A percentile compares a stretch with the other conserved stretches of the same genome.
These are phyloP conservation scores for Fomitiporia mediterranea DNA, from an alignment of 1,284 basidiomycete species.

Conservation along the genomic window DNA sequence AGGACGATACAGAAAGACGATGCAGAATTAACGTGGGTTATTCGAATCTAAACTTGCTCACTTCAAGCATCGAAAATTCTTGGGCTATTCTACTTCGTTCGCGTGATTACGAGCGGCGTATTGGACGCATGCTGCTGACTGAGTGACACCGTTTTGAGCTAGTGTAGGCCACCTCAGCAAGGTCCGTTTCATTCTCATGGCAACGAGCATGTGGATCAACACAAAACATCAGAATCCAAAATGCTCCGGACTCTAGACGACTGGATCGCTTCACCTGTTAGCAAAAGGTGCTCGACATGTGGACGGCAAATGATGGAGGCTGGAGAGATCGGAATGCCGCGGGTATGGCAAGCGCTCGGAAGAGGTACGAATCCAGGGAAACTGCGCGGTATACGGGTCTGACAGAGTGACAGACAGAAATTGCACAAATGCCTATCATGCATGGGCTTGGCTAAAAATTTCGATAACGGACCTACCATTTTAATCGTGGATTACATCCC, in stretches of 20 bases:
- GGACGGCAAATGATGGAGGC: neutral
- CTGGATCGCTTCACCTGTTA: neutral
- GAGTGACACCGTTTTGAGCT: no score
- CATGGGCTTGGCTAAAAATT: neutral
- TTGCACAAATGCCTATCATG: no score
- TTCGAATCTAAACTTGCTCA: no score
- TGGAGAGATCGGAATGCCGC: neutral
- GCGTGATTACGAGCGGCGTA: neutral
- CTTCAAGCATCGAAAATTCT: no score
- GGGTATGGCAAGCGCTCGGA: neutral
- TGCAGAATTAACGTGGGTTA: no score
- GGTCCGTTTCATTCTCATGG: neutral
- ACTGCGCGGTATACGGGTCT: neutral
- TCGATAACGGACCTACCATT: no score
- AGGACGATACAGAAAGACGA: no score
- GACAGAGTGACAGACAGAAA: neutral
- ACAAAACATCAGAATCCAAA: neutral
- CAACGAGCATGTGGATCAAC: neutral
- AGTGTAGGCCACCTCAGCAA: no score
- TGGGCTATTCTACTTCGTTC: neutral
- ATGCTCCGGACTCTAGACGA: neutral
- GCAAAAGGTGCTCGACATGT: constrained; percentile 1
- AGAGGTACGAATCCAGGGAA: constrained; percentile 3
- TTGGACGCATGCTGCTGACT: neutral
- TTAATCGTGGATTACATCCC: no score